These are phyloP conservation scores for Fragosphaeria purpurea DNA, from an alignment of 2,329 filamentous ascomycete species.

Conservation along the genomic window DNA sequence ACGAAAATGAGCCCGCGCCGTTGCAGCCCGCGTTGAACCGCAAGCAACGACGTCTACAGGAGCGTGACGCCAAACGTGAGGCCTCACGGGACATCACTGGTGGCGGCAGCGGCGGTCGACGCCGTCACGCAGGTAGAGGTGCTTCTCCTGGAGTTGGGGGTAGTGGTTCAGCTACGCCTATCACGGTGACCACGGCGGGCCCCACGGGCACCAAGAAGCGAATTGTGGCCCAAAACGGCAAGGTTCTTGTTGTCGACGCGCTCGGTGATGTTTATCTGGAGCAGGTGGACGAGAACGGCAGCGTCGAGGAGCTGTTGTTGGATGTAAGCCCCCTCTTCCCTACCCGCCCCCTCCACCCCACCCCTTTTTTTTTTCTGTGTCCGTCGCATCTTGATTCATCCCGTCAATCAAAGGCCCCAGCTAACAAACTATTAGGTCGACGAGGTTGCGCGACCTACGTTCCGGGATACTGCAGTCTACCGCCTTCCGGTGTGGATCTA, in stretches of 20 bases:
- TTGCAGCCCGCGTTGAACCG: slow-evolving; percentile 56
- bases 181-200: slow-evolving; percentile 28
- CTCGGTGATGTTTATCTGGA: slow-evolving; percentile 92
- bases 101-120: slow-evolving; percentile 17
- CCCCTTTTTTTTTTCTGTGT: neutral
- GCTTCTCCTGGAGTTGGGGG: slow-evolving; percentile 22
- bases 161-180: slow-evolving; percentile 19
- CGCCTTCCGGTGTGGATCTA: slow-evolving; percentile 69
- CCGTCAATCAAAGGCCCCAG: no score
- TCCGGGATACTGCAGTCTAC: slow-evolving; percentile 74
- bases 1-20: slow-evolving; percentile 25
- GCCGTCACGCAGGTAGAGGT: slow-evolving; percentile 25
- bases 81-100: slow-evolving; percentile 43
- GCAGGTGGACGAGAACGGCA: slow-evolving; percentile 78
- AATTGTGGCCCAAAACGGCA: slow-evolving; percentile 89
- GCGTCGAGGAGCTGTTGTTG: slow-evolving; percentile 71
- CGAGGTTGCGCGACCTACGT: slow-evolving; percentile 66
- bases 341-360: neutral
- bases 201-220: slow-evolving; percentile 73
- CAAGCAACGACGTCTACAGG: slow-evolving; percentile 78
- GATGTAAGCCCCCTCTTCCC: slow-evolving; percentile 52
- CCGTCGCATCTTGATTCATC: neutral
- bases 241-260: slow-evolving; percentile 85
- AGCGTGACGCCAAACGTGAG: slow-evolving; percentile 69
- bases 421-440: slow-evolving; percentile 44